Percentiles rank a stretch among this genome's conserved stretches.
Evolutionary conservation across 2,329 filamentous ascomycete genomes (phyloP).

Genomic region (Cladorrhinum sp.): DNA sequence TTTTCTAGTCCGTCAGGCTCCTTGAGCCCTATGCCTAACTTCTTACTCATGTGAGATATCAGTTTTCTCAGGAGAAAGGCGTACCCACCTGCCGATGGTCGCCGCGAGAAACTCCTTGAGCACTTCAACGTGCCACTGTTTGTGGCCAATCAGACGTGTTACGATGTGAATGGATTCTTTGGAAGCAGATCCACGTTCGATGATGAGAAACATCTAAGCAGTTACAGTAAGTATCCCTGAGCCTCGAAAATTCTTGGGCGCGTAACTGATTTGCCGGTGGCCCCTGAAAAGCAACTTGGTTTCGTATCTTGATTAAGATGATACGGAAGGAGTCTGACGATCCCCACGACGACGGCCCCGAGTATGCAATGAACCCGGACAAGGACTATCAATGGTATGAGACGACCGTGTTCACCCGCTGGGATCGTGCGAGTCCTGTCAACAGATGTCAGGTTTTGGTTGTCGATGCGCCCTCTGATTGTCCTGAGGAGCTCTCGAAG

Average conservation of each 20-base stretch:
- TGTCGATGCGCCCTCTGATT: constrained; percentile 17
- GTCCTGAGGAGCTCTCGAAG: constrained; percentile 1
- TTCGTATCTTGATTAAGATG: constrained; percentile 22
- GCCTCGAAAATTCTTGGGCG: background rate
- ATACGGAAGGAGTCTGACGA: constrained; percentile 12
- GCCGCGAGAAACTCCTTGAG: constrained; percentile 17
- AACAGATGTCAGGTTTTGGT: constrained; percentile 15
- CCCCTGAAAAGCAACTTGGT: constrained; percentile 23
- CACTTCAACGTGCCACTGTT: constrained; percentile 22
- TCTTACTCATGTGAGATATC: background rate
- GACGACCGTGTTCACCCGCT: constrained; percentile 21
- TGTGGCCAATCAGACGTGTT: constrained; percentile 21
- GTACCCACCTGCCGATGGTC: constrained; percentile 10
- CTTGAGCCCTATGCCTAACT: background rate
- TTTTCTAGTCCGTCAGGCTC: background rate
- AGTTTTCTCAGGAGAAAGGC: constrained; percentile 20
- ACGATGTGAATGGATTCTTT: constrained; percentile 24
- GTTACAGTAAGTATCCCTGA: constrained; percentile 9
- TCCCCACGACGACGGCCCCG: constrained; percentile 12
- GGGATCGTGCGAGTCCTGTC: constrained; percentile 10
- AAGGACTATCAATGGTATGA: constrained; percentile 24
- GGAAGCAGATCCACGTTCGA: constrained; percentile 15
- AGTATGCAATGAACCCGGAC: constrained; percentile 12
- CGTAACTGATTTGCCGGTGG: no score
- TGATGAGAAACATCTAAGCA: constrained; percentile 7